phyloP scores from a whole-genome alignment of 208 protist species.

The Histomonas meleagridis region DNA sequence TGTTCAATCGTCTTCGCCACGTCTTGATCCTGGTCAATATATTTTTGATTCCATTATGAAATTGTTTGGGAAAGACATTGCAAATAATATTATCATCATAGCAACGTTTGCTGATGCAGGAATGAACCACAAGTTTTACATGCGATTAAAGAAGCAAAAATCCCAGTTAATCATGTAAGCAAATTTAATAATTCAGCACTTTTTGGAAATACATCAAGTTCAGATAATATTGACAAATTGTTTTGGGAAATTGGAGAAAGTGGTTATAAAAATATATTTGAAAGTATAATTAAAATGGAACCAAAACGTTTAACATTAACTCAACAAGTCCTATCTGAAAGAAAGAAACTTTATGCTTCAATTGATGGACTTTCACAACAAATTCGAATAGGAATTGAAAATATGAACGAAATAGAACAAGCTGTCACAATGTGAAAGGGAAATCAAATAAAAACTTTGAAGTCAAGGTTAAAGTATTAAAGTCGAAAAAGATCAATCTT shows the following conservation, averaged over 20 bases:
- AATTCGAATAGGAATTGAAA: not conserved
- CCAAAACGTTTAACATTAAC: not conserved
- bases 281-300: not conserved
- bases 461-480: not conserved
- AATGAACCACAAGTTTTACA: not conserved
- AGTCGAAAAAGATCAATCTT: not conserved
- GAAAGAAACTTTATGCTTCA: not conserved
- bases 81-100: not conserved
- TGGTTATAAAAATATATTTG: not conserved
- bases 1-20: not conserved
- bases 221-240: not conserved
- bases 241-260: conserved; percentile 23
- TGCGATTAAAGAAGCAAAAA: not conserved
- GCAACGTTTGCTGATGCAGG: not conserved
- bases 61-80: conserved; percentile 32
- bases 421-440: not conserved
- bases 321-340: not conserved
- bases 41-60: conserved; percentile 14
- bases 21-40: not conserved
- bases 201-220: not conserved
- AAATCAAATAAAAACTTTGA: not conserved
- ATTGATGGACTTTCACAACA: not conserved
- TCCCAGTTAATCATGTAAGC: not conserved
- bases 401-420: not conserved
- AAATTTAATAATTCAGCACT: conserved; percentile 27